phyloP scores from a whole-genome alignment of 495 filamentous ascomycete genomes.

The Tuber brumale region DNA sequence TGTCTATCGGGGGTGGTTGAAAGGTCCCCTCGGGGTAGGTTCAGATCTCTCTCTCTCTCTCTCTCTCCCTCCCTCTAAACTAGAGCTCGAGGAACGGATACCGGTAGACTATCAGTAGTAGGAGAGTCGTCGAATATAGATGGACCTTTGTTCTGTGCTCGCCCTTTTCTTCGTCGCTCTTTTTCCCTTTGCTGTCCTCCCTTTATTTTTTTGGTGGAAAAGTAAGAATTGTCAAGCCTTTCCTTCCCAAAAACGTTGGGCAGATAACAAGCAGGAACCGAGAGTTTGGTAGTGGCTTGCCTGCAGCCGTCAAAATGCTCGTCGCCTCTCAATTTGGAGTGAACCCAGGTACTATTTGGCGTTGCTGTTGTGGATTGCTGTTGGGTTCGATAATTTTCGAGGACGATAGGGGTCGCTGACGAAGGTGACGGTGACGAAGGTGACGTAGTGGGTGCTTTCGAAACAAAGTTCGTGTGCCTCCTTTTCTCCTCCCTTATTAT shows the following conservation, averaged over 20 bases:
- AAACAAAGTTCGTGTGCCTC: constrained; percentile 38
- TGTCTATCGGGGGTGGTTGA: not conserved
- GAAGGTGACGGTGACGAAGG: constrained; percentile 27
- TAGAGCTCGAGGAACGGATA: not conserved
- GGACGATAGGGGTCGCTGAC: constrained; percentile 29
- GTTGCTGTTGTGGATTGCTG: constrained; percentile 32
- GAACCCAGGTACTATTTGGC: constrained; percentile 15
- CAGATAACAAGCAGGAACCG: constrained; percentile 29
- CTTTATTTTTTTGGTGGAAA: constrained; percentile 9
- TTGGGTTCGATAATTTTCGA: constrained; percentile 30
- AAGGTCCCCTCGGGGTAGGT: not conserved
- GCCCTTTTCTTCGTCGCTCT: not conserved
- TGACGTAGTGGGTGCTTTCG: constrained; percentile 37
- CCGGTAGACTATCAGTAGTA: too few species aligned
- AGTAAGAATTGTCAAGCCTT: constrained; percentile 27
- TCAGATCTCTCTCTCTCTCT: not conserved
- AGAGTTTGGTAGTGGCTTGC: constrained; percentile 34
- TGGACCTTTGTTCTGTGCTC: not conserved
- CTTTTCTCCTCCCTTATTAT: constrained; percentile 19
- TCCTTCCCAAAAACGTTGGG: constrained; percentile 25
- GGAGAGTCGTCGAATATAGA: not conserved
- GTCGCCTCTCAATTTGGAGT: constrained; percentile 21
- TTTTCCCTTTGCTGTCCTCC: not conserved
- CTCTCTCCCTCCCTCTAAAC: not conserved
- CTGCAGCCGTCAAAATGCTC: constrained; percentile 27